Percentiles rank a stretch among this genome's conserved stretches.
These are phyloP conservation scores for Apiosordaria backusii DNA, from an alignment of 495 filamentous ascomycete species.

Conservation along the genomic window DNA sequence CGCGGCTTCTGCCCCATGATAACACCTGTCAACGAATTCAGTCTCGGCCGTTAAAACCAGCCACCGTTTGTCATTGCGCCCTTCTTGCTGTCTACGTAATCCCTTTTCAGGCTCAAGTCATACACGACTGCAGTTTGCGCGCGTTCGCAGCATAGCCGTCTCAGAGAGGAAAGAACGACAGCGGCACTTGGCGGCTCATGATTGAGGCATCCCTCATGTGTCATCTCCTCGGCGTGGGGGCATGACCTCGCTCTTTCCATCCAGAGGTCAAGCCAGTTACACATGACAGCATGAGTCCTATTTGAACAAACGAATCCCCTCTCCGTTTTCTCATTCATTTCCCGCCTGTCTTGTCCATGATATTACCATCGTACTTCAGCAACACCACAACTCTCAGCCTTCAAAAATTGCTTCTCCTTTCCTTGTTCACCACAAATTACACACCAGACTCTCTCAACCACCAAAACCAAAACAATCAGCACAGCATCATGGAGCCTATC, in stretches of 20 bases:
- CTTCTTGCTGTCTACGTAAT: background rate
- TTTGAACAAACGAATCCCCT: background rate
- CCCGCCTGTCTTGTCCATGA: background rate
- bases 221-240: background rate
- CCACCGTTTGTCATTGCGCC: background rate
- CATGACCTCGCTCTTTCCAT: background rate
- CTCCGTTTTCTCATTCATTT: background rate
- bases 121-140: background rate
- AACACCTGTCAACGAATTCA: background rate
- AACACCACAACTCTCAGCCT: background rate
- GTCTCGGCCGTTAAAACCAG: background rate
- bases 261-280: background rate
- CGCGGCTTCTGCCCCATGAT: background rate
- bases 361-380: background rate
- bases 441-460: background rate
- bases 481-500: constrained; percentile 32
- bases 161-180: background rate
- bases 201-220: background rate
- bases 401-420: background rate
- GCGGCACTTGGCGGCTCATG: background rate
- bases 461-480: background rate
- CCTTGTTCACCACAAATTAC: background rate
- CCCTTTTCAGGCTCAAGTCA: background rate
- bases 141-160: background rate
- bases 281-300: background rate